Percentiles rank a stretch among this genome's conserved stretches.
phyloP scores from a whole-genome alignment of 1,139 yeast genomes.

The Hanseniaspora uvarum region DNA sequence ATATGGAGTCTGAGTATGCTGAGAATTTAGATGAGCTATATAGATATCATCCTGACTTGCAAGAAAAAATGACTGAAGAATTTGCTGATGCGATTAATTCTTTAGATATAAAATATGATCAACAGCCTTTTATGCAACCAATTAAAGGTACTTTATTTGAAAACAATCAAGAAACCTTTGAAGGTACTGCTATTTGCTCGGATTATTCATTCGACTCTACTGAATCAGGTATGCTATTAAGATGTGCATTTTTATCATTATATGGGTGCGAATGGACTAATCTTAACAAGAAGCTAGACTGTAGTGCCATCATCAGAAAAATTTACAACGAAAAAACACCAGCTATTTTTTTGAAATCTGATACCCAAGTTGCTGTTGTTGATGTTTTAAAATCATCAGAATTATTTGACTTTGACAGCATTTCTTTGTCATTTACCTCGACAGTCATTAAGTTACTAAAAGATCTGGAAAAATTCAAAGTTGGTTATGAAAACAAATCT shows the following conservation, averaged over 20 bases:
- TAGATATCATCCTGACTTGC: constrained; percentile 68
- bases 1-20: constrained; percentile 49
- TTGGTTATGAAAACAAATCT: constrained; percentile 29
- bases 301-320: constrained; percentile 38
- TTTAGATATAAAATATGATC: constrained; percentile 37
- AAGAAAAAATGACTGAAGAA: constrained; percentile 47
- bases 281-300: constrained; percentile 36
- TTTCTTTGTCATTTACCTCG: background rate
- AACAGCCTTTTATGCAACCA: constrained; percentile 38
- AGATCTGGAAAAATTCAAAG: constrained; percentile 34
- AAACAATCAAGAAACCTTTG: background rate
- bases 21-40: constrained; percentile 69
- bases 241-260: constrained; percentile 29
- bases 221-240: constrained; percentile 29
- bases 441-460: constrained; percentile 23
- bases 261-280: constrained; percentile 38
- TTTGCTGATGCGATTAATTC: constrained; percentile 40
- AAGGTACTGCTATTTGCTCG: constrained; percentile 34
- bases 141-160: constrained; percentile 35
- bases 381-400: constrained; percentile 49
- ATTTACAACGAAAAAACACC: constrained; percentile 43
- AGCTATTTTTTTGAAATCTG: constrained; percentile 49
- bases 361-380: constrained; percentile 43
- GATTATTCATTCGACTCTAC: constrained; percentile 46
- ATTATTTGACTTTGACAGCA: constrained; percentile 46